Percentiles rank a stretch among this genome's conserved stretches.
Conservation (phyloP, 2,329 filamentous ascomycete genomes). For the Pseudonectria buxi region DNA sequence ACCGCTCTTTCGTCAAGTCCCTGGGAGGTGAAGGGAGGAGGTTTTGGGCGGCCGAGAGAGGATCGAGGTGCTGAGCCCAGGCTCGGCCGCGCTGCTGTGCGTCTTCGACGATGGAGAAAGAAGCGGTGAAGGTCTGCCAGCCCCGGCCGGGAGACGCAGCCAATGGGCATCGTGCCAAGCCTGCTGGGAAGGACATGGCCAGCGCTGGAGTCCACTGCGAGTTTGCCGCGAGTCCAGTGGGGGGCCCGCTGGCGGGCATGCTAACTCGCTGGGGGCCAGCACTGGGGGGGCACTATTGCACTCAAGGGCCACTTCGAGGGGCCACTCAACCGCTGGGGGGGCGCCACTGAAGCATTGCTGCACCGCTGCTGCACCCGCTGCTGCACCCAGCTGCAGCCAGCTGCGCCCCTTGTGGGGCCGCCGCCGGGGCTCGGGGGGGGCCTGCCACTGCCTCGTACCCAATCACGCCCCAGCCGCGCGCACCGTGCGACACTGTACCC, state of each 20-base stretch:
- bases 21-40: constrained; percentile 22
- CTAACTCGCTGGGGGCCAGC: too few species aligned
- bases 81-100: constrained; percentile 17
- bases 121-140: constrained; percentile 33
- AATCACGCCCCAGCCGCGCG: constrained; percentile 10
- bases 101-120: constrained; percentile 28
- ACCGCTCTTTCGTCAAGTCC: constrained; percentile 38
- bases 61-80: constrained; percentile 19
- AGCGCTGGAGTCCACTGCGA: too few species aligned
- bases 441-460: constrained; percentile 15
- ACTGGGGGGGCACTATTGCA: too few species aligned
- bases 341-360: constrained; percentile 14
- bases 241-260: too few species aligned
- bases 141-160: constrained; percentile 27
- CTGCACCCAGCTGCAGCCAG: constrained; percentile 14
- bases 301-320: too few species aligned
- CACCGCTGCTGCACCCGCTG: constrained; percentile 11
- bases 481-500: constrained; percentile 4
- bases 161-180: constrained; percentile 26
- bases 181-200: constrained; percentile 9
- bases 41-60: constrained; percentile 22
- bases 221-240: too few species aligned
- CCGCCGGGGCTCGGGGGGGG: background rate
- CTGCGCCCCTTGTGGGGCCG: constrained; percentile 1
- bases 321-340: constrained; percentile 4